Evolutionary conservation across 1,139 yeast genomes (phyloP), one percentile per base, ranked within the genome.

Genomic region (Taiozyma onychis): DNA sequence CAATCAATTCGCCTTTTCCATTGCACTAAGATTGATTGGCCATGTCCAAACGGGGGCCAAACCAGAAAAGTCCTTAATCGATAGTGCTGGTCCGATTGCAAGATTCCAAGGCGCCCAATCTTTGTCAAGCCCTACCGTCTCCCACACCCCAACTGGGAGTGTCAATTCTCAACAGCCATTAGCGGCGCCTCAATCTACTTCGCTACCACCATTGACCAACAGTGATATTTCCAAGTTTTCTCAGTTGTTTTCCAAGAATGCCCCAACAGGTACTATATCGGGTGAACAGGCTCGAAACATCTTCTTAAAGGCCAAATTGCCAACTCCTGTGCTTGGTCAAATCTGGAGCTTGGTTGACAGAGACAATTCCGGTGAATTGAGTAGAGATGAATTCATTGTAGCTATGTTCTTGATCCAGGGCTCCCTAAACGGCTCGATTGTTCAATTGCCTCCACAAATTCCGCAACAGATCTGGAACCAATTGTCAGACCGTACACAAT

Each of bases 341-440:
- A 84, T 93, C 51, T 93, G 99, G 99, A 78, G 79, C 51, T 74
- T 93, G 55, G 93, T 88, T 34, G 99, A 95, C 66, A 79, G 82
- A 53, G 78, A 80, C 51, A 83, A 83, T 58, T 68, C 78, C 3
- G 99, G 99, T 7, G 75, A 78, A 49, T 78, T 93, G 61, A 77
- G 79, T 53, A 78, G 82, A 62, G 76, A 83, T 24, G 91, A 88
- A 60, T 93, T 95, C 62, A 80, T 88, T 39, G 79, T 93, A 59
- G 98, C 99, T 9, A 93, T 95, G 99, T 96, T 88, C 69, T 76
- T 95, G 64, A 88, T 95, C 55, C 97, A 91, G 66, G 84, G 90
- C 49, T 72, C 85, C 44, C 73, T 89, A 63, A 80, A 82, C 62
- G 87, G 90, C n/a, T 62, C 80, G 7, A 71, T 88, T 57, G 77